These are phyloP conservation scores for Erucastrum elatum DNA, from an alignment of 345 rosid genomes.

Conservation along the genomic window DNA sequence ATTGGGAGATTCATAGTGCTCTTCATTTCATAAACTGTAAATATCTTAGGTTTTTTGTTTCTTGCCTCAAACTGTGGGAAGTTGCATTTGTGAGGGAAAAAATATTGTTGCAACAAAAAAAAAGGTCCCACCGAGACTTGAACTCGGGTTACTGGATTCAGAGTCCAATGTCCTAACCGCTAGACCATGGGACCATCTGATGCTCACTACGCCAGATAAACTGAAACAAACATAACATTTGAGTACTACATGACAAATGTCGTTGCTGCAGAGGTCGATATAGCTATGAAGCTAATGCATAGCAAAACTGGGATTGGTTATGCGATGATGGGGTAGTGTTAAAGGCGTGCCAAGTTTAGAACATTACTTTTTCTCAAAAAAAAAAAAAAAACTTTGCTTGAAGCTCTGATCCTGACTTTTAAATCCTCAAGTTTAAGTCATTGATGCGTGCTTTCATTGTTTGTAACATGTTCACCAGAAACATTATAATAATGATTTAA, in stretches of 20 bases:
- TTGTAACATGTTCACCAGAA: neutral
- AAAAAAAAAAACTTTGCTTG: constrained; percentile 38
- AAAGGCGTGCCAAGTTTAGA: constrained; percentile 71
- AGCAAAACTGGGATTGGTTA: constrained; percentile 86
- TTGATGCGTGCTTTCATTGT: neutral
- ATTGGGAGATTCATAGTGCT: neutral
- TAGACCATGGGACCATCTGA: neutral
- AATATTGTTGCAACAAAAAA: neutral
- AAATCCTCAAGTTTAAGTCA: neutral
- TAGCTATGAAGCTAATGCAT: constrained; percentile 86
- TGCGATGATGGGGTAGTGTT: constrained; percentile 66
- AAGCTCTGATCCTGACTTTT: constrained; percentile 15
- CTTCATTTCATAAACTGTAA: constrained; percentile 12
- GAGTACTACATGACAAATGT: constrained; percentile 1
- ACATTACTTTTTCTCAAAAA: constrained; percentile 35
- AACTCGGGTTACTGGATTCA: constrained; percentile 98
- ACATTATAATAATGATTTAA: neutral
- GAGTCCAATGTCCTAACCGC: neutral
- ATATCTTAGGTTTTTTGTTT: constrained; percentile 10
- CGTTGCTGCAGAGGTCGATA: constrained; percentile 46
- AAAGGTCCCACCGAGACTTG: constrained; percentile 90
- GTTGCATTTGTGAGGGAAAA: neutral
- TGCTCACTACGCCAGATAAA: fast-evolving
- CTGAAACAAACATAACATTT: too few relatives aligned
- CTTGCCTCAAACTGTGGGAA: neutral